Base-by-base conservation (phyloP, 352 stramenopile genomes). In the Discostella stelligera region DNA sequence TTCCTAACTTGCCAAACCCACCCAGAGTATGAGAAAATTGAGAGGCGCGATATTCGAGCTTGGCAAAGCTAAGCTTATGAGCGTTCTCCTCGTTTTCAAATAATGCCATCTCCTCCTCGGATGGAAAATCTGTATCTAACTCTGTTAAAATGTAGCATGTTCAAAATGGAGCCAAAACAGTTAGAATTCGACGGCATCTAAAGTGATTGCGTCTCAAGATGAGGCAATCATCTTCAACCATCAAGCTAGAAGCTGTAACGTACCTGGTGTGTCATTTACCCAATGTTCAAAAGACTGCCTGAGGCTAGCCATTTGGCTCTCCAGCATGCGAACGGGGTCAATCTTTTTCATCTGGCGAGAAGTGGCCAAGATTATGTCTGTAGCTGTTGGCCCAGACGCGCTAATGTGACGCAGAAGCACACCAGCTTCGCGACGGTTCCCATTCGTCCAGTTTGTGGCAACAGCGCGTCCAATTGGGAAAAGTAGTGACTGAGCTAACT, bases 281-380 rank as follows among this genome's bases (percentile, higher is more conserved):
- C 86, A 93, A 53, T 82, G 75, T 49, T 92, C 80, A 55, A 89
- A 93, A 0, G 73, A 77, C 61, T 86, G 72, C 11, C 78, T 59
- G 10, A 93, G 75, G 56, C 82, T 87, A 25, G 86, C 82, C 88
- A 93, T 92, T 30, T 93, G 86, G 53, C 82, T 77, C 76, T 93
- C 88, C 23, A 93, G 65, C 21, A 91, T 82, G 20, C 84, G 84
- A 21, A 91, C 80, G 21, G 83, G 73, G 63, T 92, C 75, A 52
- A 83, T 84, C 77, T 88, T 90, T 65, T 90, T 93, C 60, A 89
- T 66, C 37, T 80, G 41, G 4, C 74, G 61, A 25, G 63, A 78
- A 27, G 86, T 59, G 10, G 68, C 21, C 25, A 63, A 77, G 44
- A 91, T 67, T 39, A 86, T 83, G 23, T 75, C 59, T 13, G 65